Percentiles rank a stretch among this genome's conserved stretches.
phyloP scores from a whole-genome alignment of 75 land plant species.

The Cryptomeria japonica region DNA sequence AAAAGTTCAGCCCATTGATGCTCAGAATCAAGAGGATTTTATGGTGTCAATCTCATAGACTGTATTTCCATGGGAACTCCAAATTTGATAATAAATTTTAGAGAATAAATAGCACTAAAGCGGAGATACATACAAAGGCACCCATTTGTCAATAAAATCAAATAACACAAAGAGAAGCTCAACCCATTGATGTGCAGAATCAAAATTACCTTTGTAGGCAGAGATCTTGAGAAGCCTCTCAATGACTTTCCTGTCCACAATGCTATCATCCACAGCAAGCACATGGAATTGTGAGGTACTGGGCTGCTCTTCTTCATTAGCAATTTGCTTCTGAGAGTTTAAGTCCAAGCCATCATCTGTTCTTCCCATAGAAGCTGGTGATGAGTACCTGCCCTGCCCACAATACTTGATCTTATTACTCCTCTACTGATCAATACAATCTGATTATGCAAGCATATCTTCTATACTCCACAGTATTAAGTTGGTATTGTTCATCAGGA shows the following conservation, averaged over 20 bases:
- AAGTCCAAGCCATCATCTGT: not conserved
- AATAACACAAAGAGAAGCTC: not conserved
- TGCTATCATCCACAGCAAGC: constrained; percentile 82
- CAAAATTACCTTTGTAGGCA: constrained; percentile 58
- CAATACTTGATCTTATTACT: not conserved
- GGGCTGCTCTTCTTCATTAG: not conserved
- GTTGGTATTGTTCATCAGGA: not conserved
- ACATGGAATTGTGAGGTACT: constrained; percentile 43
- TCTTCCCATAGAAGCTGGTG: not conserved
- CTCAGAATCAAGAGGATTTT: too few species aligned
- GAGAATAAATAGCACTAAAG: not conserved
- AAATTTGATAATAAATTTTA: not conserved
- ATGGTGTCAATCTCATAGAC: too few species aligned
- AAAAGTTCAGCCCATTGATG: not conserved
- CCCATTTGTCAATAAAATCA: not conserved
- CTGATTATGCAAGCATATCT: too few species aligned
- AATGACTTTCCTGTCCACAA: constrained; percentile 67
- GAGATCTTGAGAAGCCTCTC: constrained; percentile 72
- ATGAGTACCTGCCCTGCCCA: not conserved
- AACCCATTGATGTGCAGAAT: not conserved
- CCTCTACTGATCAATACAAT: too few species aligned
- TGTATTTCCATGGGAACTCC: not conserved
- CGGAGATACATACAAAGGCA: not conserved
- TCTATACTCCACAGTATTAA: too few species aligned
- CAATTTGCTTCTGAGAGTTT: not conserved